Base-by-base conservation (phyloP, 2,329 filamentous ascomycete genomes). In the Simplicillium aogashimaense region DNA sequence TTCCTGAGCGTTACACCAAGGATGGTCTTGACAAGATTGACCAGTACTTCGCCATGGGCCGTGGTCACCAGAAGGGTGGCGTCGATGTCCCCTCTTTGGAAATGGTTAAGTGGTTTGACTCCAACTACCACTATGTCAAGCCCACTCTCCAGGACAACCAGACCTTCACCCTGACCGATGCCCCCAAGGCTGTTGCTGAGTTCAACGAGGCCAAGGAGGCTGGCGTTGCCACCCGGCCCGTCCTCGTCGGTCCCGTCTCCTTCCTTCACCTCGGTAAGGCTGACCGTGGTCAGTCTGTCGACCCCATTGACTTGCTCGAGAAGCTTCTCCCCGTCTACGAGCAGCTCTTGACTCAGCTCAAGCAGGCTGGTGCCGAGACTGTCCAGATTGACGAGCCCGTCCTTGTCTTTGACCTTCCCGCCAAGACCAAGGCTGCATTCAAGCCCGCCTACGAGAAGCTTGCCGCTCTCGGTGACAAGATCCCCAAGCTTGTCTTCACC, bases 101-200 rank as follows among this genome's bases (percentile, higher is more conserved):
- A 78, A 98, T 98, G 92, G 92, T 98, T 58, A 98, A 98, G 78
- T 98, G 92, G 92, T 98, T 98, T 64, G 92, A 98, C 78, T 95
- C 88, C 52, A 98, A 98, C 84, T 98, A 98, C 83, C 92, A 97
- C 79, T 98, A 98, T 69, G 92, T 97, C 72, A 97, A 97, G 82
- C 92, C 92, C 50, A 95, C 92, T 48, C 80, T 98, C 53, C 88
- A 95, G 71, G 83, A 95, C 72, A 84, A 86, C 77, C 92, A 98
- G 79, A 82, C 77, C 60, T 98, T 98, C 82, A 89, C 83, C 70
- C 86, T 98, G 48, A 69, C 75, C 47, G 70, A 78, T 54, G 83
- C 82, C 67, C 88, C 92, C 65, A 98, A 98, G 83, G 88, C 92
- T 54, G 86, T 98, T 51, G 73, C 65, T 55, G 86, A 98, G 68